Base-by-base conservation (phyloP, 305 asterid species). In the Fraxinus angustifolia region DNA sequence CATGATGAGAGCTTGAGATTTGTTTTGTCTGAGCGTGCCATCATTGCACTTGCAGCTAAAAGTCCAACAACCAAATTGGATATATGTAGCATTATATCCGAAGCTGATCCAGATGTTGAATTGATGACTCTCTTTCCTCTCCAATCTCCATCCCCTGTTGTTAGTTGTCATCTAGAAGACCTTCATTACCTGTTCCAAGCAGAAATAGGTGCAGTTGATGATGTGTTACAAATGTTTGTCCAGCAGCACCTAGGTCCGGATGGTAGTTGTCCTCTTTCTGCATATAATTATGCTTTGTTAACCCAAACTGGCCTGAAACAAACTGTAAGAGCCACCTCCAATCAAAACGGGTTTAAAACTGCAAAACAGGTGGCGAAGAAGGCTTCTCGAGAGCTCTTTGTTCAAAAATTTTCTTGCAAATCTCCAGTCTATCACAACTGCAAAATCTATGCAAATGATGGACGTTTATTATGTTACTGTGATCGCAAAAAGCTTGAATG, bases 381-480 rank as follows among this genome's bases (percentile, higher is more conserved):
- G 86, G 87, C 90, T 80, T 93, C 99, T 28, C 89, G 99, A n/a
- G 90, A 92, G 82, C 88, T 88, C 10, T 96, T 96, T 84, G 99
- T 96, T 84, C 91, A 93, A 83, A 96, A 94, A 67, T 96, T 96
- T 83, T 96, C 99, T 73, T 96, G 99, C 92, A 96, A 96, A 89
- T 81, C 99, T 82, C 97, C 97, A 33, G 99, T 96, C 81, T 96
- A 96, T 88, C 98, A 96, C 88, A 96, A 96, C 88, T 96, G 97
- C 90, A 94, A 92, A 87, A 96, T 96, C 82, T 96, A 86, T 35
- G 98, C 99, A 84, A 91, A 92, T 87, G 99, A 96, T 82, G 99
- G 98, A 2, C 88, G 99, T 50, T 86, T 96, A 77, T 85, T 96
- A 82, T 96, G 99, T 85, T 93, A 94, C 83, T 96, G 98, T 84